Base-by-base conservation (phyloP, 2,329 filamentous ascomycete genomes). In the Orbilia oligospora region DNA sequence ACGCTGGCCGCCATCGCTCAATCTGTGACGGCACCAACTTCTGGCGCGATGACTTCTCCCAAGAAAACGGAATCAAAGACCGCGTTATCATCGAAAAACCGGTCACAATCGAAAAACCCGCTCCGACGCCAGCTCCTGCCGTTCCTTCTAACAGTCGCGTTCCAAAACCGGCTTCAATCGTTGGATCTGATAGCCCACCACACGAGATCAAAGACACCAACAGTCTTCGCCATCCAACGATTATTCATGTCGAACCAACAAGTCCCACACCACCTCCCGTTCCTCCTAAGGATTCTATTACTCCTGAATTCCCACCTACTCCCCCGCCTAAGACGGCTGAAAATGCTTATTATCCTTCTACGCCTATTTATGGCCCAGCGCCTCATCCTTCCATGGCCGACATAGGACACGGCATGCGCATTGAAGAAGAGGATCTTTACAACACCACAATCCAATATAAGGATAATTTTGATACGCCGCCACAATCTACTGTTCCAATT, bases 151-250 rank as follows among this genome's bases (percentile, higher is more conserved):
- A 77, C 24, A 12, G 27, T 30, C 67, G 61, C 16, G 27, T 24
- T 12, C 24, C 49, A 16, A 20, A 38, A 30, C 27, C 36, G 24
- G 51, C 49, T 49, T 6, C 36, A 8, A 33, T 71, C 33, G 44
- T 77, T 27, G 73, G 73, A 46, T 77, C 73, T 12, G 41, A 71
- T 14, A 77, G 61, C n/a, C 73, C 73, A 20, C 73, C 73, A 44
- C 61, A 48, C n/a, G 67, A 77, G 18, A 77, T 77, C 24, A 65
- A 77, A 48, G 24, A 58, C 18, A 41, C 56, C 33, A 61, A 61
- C 36, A 38, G n/a, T 24, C 66, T 24, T 33, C 65, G 44, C 30
- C 65, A 38, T 33, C 72, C 72, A 27, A 48, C 22, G 8, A n/a
- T 76, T 22, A 65, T 71, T 66, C 24, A 49, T 5, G 41, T 27